Evolutionary conservation across 805 yeast species (phyloP), one percentile per base, ranked within the genome.

Genomic region (Ogataea chonburiensis): DNA sequence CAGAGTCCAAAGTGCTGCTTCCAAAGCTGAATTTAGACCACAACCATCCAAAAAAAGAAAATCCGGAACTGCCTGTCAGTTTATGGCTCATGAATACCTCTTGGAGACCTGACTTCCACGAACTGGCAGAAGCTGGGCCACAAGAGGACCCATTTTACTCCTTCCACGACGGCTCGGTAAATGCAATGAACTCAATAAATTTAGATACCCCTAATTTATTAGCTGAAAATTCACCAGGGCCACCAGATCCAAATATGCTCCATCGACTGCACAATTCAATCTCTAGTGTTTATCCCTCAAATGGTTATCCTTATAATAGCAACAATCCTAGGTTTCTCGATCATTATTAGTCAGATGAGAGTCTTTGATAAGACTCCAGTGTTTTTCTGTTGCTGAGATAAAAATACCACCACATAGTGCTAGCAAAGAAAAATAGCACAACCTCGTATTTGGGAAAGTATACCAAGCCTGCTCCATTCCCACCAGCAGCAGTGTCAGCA

Each of bases 381-480:
- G 29, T 35, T 12, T 30, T 30, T 28, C 40, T 43, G 42, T 53
- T 35, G 11, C 18, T 32, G 12, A 49, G 24, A 28, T 49, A 59
- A 38, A 60, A 59, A 4, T 9, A 25, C 6, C 48, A 14, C 67
- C 67, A 63, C 22, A 53, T 24, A 2, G 34, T 7, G 3, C 51
- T 48, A 2, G 61, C 55, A 5, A 34, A n/a, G 7, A 39, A 28
- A 22, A 62, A 60, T 2, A 53, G 29, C 2, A 46, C 13, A 10
- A 52, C 42, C 2, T 48, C 44, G 18, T 53, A 35, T 1, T 39
- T 28, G 0, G 67, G 67, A 31, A 63, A 61, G 29, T 56, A 60
- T 2, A 43, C 43, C 22, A 62, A 43, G 0, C 65, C 66, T n/a
- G 46, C 50, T 27, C 66, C 66, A 34, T 50, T 34, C 9, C 50